Conservation (phyloP, 164 flowering plant species). For the Annona cherimola region DNA sequence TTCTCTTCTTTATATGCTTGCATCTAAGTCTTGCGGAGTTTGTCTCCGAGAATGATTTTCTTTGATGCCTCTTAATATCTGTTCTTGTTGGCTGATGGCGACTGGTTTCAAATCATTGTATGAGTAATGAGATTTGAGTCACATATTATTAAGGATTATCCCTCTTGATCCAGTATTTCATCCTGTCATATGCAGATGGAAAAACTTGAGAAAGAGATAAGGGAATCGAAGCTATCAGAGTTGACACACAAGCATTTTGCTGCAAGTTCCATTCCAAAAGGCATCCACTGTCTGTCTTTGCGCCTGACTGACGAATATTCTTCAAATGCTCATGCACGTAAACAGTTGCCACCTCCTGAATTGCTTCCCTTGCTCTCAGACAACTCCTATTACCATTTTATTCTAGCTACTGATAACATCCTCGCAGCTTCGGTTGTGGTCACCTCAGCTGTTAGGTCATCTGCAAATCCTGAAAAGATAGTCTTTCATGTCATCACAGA, state of each 20-base stretch:
- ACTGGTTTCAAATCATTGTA: neutral
- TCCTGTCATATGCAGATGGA: slow-evolving; percentile 58
- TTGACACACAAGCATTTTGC: slow-evolving; percentile 95
- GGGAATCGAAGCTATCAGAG: slow-evolving; percentile 77
- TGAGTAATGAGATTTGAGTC: neutral
- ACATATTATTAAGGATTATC: neutral
- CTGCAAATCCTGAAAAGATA: slow-evolving; percentile 64
- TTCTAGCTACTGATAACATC: slow-evolving; percentile 87
- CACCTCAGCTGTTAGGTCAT: slow-evolving; percentile 69
- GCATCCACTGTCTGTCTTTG: slow-evolving; percentile 85
- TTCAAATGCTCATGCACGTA: slow-evolving; percentile 94
- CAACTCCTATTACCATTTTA: slow-evolving; percentile 78
- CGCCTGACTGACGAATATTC: slow-evolving; percentile 97
- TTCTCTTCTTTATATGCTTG: neutral
- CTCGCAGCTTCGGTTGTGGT: slow-evolving; percentile 98
- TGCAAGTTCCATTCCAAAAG: slow-evolving; percentile 86
- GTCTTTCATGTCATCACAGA: slow-evolving; percentile 97
- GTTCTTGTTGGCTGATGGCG: too few species aligned
- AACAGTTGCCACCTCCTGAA: slow-evolving; percentile 93
- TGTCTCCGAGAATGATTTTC: neutral
- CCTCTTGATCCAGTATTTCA: neutral
- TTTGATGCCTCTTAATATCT: neutral
- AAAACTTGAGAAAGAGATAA: slow-evolving; percentile 71
- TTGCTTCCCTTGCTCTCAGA: slow-evolving; percentile 82
- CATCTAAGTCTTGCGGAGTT: neutral